phyloP scores from a whole-genome alignment of 208 protist genomes.

The Acanthamoeba polyphaga region DNA sequence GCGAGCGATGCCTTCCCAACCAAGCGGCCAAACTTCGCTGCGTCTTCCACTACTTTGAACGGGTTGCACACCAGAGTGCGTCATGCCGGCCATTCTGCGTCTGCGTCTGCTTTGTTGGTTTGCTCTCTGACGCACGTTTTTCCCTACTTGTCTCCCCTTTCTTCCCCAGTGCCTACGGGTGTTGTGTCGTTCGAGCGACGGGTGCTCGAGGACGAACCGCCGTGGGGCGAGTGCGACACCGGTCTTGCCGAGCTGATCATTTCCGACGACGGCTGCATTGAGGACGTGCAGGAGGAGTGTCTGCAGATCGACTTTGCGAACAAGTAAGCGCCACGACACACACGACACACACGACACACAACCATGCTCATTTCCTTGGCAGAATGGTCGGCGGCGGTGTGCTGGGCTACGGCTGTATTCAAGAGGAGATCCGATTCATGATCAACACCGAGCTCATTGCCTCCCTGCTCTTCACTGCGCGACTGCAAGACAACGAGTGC shows the following conservation, averaged over 20 bases:
- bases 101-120: neutral
- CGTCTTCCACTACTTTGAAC: constrained; percentile 73
- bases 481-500: constrained; percentile 62
- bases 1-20: constrained; percentile 35
- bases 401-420: constrained; percentile 72
- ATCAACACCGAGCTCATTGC: constrained; percentile 75
- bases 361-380: too few relatives aligned
- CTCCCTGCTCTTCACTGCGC: constrained; percentile 52
- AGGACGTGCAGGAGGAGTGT: constrained; percentile 45
- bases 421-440: constrained; percentile 74
- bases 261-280: neutral
- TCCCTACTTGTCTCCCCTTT: too few relatives aligned
- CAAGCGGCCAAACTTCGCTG: constrained; percentile 71
- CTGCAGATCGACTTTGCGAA: constrained; percentile 75
- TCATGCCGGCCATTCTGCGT: too few relatives aligned
- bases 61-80: constrained; percentile 14
- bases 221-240: neutral
- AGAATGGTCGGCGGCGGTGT: constrained; percentile 71
- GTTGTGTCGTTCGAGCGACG: constrained; percentile 8
- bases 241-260: neutral
- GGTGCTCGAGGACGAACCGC: constrained; percentile 38
- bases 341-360: neutral
- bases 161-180: neutral
- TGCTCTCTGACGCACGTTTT: neutral
- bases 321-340: neutral